A percentile compares a stretch with the other conserved stretches of the same genome.
phyloP scores from a whole-genome alignment of 805 yeast species.

The Metschnikowia kofuensis region DNA sequence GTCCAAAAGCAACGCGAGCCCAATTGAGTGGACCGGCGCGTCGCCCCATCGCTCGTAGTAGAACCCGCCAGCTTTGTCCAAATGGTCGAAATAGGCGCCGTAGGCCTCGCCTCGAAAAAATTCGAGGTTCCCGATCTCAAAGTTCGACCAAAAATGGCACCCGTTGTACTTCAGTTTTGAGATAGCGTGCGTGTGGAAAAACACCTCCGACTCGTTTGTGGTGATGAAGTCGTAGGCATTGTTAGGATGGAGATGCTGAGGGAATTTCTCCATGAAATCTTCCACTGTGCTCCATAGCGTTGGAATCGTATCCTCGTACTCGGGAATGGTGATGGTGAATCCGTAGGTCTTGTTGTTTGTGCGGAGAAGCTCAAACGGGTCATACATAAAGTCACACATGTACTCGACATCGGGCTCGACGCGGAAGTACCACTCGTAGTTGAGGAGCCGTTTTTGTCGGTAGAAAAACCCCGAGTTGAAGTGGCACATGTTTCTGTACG shows the following conservation, averaged over 20 bases:
- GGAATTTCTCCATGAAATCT: slow-evolving; percentile 42
- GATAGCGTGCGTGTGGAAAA: slow-evolving; percentile 8
- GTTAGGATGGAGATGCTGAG: slow-evolving; percentile 45
- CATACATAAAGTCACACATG: slow-evolving; percentile 56
- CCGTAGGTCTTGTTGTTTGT: slow-evolving; percentile 47
- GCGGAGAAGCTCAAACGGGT: slow-evolving; percentile 46
- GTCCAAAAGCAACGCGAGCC: slow-evolving; percentile 32
- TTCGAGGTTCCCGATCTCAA: slow-evolving; percentile 53
- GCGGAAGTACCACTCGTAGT: slow-evolving; percentile 57
- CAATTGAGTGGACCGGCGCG: slow-evolving; percentile 46
- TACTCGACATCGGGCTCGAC: slow-evolving; percentile 59
- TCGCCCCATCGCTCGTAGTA: slow-evolving; percentile 65
- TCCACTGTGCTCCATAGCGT: slow-evolving; percentile 50
- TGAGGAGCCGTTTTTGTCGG: slow-evolving; percentile 40
- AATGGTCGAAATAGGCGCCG: slow-evolving; percentile 38
- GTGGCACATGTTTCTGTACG: slow-evolving; percentile 67
- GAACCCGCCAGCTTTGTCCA: slow-evolving; percentile 51
- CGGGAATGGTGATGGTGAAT: slow-evolving; percentile 49
- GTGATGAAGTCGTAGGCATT: slow-evolving; percentile 49
- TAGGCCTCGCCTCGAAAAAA: slow-evolving; percentile 49
- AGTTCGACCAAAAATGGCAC: slow-evolving; percentile 76
- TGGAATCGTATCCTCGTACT: slow-evolving; percentile 51
- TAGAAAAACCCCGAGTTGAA: slow-evolving; percentile 67
- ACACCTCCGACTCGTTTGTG: slow-evolving; percentile 34
- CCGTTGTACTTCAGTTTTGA: slow-evolving; percentile 47